These are phyloP conservation scores for Cruciata laevipes DNA, from an alignment of 257 asterid genomes.

Conservation along the genomic window DNA sequence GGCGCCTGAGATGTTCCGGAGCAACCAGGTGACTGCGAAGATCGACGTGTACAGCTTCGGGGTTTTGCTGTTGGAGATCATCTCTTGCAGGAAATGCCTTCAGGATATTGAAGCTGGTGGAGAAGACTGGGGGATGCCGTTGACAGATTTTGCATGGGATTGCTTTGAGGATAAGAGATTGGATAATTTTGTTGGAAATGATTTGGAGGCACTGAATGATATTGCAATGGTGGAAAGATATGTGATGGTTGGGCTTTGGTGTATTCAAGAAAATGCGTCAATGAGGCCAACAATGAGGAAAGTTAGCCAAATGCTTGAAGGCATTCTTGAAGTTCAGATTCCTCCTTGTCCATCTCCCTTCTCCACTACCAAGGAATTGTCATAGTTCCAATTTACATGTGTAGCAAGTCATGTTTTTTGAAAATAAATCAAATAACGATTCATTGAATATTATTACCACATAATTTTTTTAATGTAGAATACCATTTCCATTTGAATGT, in stretches of 20 bases:
- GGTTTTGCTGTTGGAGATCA: constrained; percentile 41
- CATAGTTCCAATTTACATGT: background rate
- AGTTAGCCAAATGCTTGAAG: constrained; percentile 54
- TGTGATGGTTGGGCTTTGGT: constrained; percentile 59
- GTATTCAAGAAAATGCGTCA: constrained; percentile 53
- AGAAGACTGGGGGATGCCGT: constrained; percentile 17
- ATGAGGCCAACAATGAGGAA: constrained; percentile 51
- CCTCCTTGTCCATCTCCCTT: constrained; percentile 38
- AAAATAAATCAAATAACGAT: too few species aligned
- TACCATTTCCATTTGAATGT: too few species aligned
- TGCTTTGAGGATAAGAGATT: constrained; percentile 28
- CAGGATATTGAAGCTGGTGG: constrained; percentile 21
- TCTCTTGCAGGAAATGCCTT: constrained; percentile 31
- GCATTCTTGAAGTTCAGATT: constrained; percentile 31
- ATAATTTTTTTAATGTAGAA: too few species aligned
- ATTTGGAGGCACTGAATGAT: constrained; percentile 35
- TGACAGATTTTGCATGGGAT: constrained; percentile 50
- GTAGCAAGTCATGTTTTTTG: too few species aligned
- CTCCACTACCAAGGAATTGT: background rate
- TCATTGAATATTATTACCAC: too few species aligned
- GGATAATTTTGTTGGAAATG: constrained; percentile 28
- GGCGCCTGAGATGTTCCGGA: constrained; percentile 41
- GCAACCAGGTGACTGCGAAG: constrained; percentile 22
- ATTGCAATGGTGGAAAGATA: constrained; percentile 24
- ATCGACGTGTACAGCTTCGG: constrained; percentile 58